Conservation (phyloP, 1,139 yeast genomes). For the Scheffersomyces cryptocercus region DNA sequence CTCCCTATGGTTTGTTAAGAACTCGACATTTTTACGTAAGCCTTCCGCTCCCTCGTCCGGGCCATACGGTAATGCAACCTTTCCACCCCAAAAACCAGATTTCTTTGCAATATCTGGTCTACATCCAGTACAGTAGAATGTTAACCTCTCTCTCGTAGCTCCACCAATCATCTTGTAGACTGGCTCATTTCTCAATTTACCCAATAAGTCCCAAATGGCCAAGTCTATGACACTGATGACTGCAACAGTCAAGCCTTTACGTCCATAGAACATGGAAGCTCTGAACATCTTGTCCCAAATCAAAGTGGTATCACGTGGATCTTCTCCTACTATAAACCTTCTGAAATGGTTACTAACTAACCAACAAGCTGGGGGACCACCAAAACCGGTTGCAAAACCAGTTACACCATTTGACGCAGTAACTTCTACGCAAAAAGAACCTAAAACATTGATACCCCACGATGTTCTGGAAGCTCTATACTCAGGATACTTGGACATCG, state of each 20-base stretch:
- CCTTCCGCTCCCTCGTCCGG: slow-evolving; percentile 52
- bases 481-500: slow-evolving; percentile 48
- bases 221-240: slow-evolving; percentile 47
- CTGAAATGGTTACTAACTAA: slow-evolving; percentile 45
- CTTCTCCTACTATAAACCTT: slow-evolving; percentile 44
- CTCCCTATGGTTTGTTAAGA: slow-evolving; percentile 41
- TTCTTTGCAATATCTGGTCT: slow-evolving; percentile 46
- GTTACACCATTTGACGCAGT: slow-evolving; percentile 48
- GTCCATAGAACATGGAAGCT: slow-evolving; percentile 51
- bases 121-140: slow-evolving; percentile 50
- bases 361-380: slow-evolving; percentile 55
- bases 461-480: slow-evolving; percentile 43
- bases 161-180: slow-evolving; percentile 54
- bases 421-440: slow-evolving; percentile 51
- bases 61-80: slow-evolving; percentile 50
- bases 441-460: slow-evolving; percentile 53
- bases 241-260: slow-evolving; percentile 50
- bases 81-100: slow-evolving; percentile 54
- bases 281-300: slow-evolving; percentile 52
- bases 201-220: slow-evolving; percentile 51
- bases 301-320: slow-evolving; percentile 44
- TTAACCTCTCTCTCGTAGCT: slow-evolving; percentile 42
- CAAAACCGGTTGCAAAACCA: slow-evolving; percentile 54
- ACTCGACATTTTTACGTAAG: slow-evolving; percentile 44
- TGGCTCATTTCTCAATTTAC: slow-evolving; percentile 49